Evolutionary conservation across 176 grass and related monocot genomes (phyloP).

Genomic region (Musa acuminata): DNA sequence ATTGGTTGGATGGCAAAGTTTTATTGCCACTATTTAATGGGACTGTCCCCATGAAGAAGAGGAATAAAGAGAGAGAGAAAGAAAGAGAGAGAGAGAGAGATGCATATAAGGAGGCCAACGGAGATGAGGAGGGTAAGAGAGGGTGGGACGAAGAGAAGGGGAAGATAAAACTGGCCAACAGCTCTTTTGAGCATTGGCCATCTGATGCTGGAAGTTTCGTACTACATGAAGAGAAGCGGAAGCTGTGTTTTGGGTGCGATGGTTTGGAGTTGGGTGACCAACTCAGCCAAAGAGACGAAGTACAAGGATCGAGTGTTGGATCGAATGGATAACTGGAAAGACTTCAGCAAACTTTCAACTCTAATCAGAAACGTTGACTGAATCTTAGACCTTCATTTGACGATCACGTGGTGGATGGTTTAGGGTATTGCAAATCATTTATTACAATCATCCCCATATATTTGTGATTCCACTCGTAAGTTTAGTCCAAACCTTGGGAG

Average conservation of each 20-base stretch:
- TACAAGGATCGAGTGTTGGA: not conserved
- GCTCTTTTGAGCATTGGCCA: not conserved
- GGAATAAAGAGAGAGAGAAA: not conserved
- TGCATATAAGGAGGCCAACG: not conserved
- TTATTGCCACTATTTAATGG: constrained; percentile 9
- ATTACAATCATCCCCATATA: not conserved
- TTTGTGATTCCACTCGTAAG: not conserved
- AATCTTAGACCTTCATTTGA: not conserved
- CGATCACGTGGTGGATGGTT: not conserved
- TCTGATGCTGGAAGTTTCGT: not conserved
- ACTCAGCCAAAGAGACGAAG: not conserved
- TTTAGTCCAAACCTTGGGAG: not conserved
- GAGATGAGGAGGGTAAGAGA: no score
- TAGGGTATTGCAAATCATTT: not conserved
- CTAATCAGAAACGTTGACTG: not conserved
- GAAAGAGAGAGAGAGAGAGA: not conserved
- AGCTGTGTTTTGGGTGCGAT: not conserved
- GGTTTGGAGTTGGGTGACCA: constrained; percentile 32
- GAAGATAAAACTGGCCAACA: constrained; percentile 12
- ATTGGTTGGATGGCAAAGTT: constrained; percentile 12
- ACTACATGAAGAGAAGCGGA: no score
- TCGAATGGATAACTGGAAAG: not conserved
- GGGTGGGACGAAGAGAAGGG: not conserved
- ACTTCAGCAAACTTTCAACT: not conserved
- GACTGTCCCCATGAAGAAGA: not conserved